Evolutionary conservation across 2,329 filamentous ascomycete species (phyloP).

Genomic region (Colletotrichum sp.): DNA sequence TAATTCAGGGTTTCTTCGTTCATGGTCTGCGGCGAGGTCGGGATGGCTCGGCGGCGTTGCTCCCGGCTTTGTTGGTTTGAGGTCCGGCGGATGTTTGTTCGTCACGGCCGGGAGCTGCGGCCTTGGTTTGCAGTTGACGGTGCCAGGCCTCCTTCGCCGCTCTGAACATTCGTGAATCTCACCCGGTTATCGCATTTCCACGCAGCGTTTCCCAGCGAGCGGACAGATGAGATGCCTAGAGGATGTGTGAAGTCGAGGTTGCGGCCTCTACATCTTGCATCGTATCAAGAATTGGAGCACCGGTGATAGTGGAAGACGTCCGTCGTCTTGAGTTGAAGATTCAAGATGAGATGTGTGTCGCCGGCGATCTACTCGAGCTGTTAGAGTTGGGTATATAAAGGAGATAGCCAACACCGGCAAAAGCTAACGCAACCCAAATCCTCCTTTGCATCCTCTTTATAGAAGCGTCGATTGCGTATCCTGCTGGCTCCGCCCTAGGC

Average conservation of each 20-base stretch:
- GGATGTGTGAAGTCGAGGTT: background rate
- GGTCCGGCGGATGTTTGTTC: background rate
- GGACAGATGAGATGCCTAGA: background rate
- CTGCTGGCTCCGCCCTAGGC: accelerated
- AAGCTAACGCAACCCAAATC: background rate
- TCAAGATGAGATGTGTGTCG: background rate
- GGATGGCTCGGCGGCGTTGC: background rate
- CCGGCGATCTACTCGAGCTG: background rate
- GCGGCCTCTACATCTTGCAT: background rate
- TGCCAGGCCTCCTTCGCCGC: background rate
- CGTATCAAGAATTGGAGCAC: background rate
- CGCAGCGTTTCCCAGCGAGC: background rate
- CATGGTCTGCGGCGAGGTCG: background rate
- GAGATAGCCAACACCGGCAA: background rate
- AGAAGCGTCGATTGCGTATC: background rate
- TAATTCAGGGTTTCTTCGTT: background rate
- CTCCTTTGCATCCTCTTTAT: background rate
- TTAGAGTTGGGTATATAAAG: background rate
- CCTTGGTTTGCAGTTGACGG: background rate
- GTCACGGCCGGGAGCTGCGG: background rate
- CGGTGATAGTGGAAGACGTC: background rate
- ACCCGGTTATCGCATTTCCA: background rate
- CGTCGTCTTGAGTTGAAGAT: background rate
- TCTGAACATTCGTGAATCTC: background rate
- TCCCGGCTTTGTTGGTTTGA: background rate